These are phyloP conservation scores for Diddensiella santjacobensis DNA, from an alignment of 805 yeast genomes.

Conservation along the genomic window DNA sequence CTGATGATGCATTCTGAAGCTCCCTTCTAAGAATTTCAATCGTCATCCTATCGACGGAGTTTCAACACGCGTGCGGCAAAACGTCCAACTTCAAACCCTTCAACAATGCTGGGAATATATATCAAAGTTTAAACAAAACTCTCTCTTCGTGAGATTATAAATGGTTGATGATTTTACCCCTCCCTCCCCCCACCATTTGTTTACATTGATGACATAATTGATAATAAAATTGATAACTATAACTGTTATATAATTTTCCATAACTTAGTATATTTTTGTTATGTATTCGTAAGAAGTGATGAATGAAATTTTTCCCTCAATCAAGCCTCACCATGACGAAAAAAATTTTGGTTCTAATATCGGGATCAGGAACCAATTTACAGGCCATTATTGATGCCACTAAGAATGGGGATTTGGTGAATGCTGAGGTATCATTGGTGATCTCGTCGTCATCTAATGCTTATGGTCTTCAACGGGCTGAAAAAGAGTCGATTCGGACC, in stretches of 20 bases:
- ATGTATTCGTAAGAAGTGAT: no score
- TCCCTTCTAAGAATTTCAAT: slow-evolving; percentile 2
- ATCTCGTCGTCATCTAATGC: slow-evolving; percentile 85
- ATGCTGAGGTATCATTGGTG: slow-evolving; percentile 59
- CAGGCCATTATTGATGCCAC: slow-evolving; percentile 88
- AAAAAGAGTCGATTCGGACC: slow-evolving; percentile 64
- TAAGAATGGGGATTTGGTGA: slow-evolving; percentile 36
- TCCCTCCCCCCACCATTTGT: no score
- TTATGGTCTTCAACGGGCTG: slow-evolving; percentile 80
- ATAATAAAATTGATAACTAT: no score
- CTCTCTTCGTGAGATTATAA: no score
- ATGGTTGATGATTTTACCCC: no score
- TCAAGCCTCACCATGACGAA: slow-evolving; percentile 16
- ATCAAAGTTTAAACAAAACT: no score
- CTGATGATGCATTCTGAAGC: slow-evolving; percentile 7
- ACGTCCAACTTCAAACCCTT: no score
- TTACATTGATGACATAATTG: no score
- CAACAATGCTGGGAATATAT: no score
- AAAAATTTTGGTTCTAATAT: slow-evolving; percentile 77
- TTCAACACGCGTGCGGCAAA: no score
- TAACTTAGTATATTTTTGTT: no score
- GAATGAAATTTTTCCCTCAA: not conserved
- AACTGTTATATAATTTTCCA: no score
- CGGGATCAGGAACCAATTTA: slow-evolving; percentile 93
- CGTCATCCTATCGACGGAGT: slow-evolving; percentile 2